Evolutionary conservation across 2,329 filamentous ascomycete genomes (phyloP), one percentile per base, ranked within the genome.

Genomic region (Hortaea werneckii): DNA sequence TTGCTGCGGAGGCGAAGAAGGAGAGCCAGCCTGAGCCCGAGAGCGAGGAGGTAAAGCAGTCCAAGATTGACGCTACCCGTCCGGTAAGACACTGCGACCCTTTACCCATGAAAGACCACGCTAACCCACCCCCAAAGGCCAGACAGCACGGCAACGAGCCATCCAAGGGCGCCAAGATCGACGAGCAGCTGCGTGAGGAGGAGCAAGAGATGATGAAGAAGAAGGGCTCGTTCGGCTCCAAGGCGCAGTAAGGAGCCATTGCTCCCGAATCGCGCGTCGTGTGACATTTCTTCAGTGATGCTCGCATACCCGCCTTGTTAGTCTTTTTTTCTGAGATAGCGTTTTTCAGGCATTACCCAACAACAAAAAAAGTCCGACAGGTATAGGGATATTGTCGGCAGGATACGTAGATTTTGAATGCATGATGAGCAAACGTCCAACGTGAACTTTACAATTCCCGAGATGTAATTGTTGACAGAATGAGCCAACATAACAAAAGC

Each of bases 121-220:
- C 20, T 20, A 20, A 20, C 20, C 20, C 20, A 20, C 20, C 20
- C 20, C 2, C 20, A 20, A 37, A 67, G 78, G 83, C 83, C 45
- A 76, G 67, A 54, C 60, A 73, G 52, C 83, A 88, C 60, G 83
- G 83, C 49, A 87, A 87, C 61, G 74, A 87, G 67, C 84, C 83
- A 1, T 83, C 79, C 13, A 78, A 72, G 58, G 83, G 84, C 12
- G 84, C 83, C 26, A 77, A 83, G 72, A 74, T 87, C 47, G 84
- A 88, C 63, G 77, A 83, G 47, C 62, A 84, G 65, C 54, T 88
- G 40, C 70, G 76, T 58, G 76, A 77, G 4, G 83, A 87, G 57
- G 84, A 88, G 48, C 77, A 84, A 58, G 77, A 74, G 53, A 67
- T 75, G 44, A 58, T 87, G 50, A 74, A 71, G 67, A 74, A 72